phyloP scores from a whole-genome alignment of 202 grass and related monocot species.

The Tripidium arundinaceum region DNA sequence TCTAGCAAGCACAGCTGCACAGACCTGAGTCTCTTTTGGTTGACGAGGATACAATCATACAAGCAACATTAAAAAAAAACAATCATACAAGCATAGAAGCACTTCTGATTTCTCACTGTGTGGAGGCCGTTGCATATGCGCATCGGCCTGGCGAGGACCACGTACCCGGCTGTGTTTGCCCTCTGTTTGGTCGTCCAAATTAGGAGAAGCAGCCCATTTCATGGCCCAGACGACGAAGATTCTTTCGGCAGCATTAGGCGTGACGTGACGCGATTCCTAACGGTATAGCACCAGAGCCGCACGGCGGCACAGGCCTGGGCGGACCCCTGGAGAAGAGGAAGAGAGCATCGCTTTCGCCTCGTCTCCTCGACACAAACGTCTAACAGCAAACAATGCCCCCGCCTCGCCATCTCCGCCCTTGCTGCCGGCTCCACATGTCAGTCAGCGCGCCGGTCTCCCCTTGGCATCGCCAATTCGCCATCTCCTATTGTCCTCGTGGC shows the following conservation, averaged over 20 bases:
- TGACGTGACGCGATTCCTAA: too few relatives aligned
- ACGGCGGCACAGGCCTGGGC: too few relatives aligned
- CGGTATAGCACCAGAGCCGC: too few relatives aligned
- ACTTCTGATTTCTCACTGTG: too few relatives aligned
- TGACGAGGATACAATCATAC: too few relatives aligned
- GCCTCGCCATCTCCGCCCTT: slow-evolving; percentile 30
- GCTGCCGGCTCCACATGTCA: neutral
- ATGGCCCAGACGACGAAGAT: neutral
- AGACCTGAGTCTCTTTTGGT: too few relatives aligned
- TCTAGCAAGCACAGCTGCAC: neutral
- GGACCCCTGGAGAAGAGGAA: neutral
- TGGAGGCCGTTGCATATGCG: too few relatives aligned
- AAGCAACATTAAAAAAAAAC: too few relatives aligned
- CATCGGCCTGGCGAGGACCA: too few relatives aligned
- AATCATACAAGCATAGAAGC: too few relatives aligned
- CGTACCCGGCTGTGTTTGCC: neutral
- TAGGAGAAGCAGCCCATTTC: neutral
- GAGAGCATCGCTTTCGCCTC: neutral
- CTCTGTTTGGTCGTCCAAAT: neutral
- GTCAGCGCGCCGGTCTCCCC: neutral
- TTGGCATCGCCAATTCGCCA: neutral
- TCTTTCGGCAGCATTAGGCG: too few relatives aligned
- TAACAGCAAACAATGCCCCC: neutral
- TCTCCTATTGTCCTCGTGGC: too few relatives aligned
- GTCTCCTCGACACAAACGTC: neutral